Percentiles rank a stretch among this genome's conserved stretches.
Conservation (phyloP, 2,329 filamentous ascomycete genomes). For the Neonectria neomacrospora region DNA sequence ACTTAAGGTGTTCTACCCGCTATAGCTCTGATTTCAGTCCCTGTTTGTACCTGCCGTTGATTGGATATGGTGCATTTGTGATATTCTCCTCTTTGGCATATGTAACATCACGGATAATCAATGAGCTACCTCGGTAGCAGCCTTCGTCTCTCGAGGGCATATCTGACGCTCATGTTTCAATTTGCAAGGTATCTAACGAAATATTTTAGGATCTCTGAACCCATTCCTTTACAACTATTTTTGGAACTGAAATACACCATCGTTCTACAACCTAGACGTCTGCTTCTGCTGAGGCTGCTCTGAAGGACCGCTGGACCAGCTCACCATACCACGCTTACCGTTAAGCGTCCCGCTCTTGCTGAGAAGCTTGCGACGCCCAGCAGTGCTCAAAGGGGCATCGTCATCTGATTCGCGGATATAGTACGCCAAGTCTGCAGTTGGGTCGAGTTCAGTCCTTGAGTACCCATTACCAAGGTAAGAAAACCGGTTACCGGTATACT, state of each 20-base stretch:
- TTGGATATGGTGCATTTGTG: background rate
- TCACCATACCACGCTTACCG: conserved; percentile 19
- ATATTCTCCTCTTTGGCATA: background rate
- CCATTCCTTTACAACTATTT: background rate
- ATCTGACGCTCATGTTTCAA: background rate
- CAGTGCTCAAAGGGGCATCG: conserved; percentile 41
- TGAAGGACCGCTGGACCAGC: conserved; percentile 19
- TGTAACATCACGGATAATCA: background rate
- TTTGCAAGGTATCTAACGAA: background rate
- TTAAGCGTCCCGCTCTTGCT: conserved; percentile 26
- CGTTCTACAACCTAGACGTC: background rate
- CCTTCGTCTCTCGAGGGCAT: background rate
- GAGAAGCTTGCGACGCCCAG: conserved; percentile 26
- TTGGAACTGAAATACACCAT: background rate
- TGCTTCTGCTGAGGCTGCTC: background rate
- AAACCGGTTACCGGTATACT: conserved; percentile 51
- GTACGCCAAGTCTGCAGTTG: conserved; percentile 52
- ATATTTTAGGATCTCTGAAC: background rate
- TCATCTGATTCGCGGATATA: conserved; percentile 53
- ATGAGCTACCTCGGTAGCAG: background rate
- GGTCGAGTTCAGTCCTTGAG: conserved; percentile 54
- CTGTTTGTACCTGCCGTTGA: background rate
- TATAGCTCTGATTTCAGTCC: background rate
- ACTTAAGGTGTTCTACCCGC: too few relatives aligned
- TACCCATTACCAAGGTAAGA: conserved; percentile 56